Evolutionary conservation across 148 eudicot species (phyloP), one percentile per base, ranked within the genome.

Genomic region (Oxyria digyna): DNA sequence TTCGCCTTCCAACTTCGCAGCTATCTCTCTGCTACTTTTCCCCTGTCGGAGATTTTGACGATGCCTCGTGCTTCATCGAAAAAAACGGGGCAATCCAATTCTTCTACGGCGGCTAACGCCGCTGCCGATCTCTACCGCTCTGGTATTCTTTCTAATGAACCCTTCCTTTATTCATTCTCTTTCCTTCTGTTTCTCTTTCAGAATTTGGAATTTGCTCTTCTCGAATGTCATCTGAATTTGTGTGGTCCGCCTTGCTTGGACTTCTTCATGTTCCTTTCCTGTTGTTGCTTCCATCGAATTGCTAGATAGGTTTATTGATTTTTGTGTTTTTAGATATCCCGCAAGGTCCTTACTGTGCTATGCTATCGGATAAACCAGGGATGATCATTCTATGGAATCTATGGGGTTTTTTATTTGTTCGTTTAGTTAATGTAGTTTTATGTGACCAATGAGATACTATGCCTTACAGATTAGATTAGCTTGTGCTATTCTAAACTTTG

Each of bases 1-100:
- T 21, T 49, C 27, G 21, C 27, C 57, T 20, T 49, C 57, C 26
- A 49, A 10, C 32, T 29, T 6, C 24, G 31, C 14, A 11, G 8
- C 15, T 54, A 9, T 54, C 31, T 10, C 48, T 13, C 13, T 54
- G 23, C 52, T 24, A 10, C 62, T 9, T 20, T 42, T 43, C 33
- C 35, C 31, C 31, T 24, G 15, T 24, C 31, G 48, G 29, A 67
- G 23, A 14, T 9, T 23, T 17, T 67, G 69, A 43, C 54, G 73
- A 80, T 80, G 83, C 83, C 80, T 68, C 80, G 83, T 31, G 75
- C 80, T 46, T 77, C 83, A 67, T 73, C 77, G 2, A 80, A 80
- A 67, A 80, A 77, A 68, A 77, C 83, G 83, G 83, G 83, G 62
- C 83, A 74, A 77, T 80, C 83, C 0, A 80, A 80, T 74, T 80